A percentile compares a stretch with the other conserved stretches of the same genome.
phyloP scores from a whole-genome alignment of 2,329 filamentous ascomycete species.

The Trichoderma oligosporum region DNA sequence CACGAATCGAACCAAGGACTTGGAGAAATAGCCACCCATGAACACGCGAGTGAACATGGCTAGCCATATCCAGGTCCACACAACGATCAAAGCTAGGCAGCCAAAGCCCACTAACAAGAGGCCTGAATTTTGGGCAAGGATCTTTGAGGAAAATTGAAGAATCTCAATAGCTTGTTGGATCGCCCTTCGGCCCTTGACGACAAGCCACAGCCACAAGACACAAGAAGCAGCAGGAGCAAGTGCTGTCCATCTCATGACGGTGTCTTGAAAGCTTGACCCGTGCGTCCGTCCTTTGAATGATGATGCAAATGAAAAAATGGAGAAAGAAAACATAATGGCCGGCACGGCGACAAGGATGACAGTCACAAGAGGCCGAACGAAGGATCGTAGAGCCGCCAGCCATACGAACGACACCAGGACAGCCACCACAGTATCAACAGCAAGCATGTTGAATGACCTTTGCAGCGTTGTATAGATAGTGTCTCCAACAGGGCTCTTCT shows the following conservation, averaged over 20 bases:
- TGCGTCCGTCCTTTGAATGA: conserved; percentile 77
- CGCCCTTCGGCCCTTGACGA: conserved; percentile 74
- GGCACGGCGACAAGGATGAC: conserved; percentile 81
- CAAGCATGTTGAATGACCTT: conserved; percentile 82
- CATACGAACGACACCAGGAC: conserved; percentile 84
- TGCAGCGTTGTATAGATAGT: conserved; percentile 89
- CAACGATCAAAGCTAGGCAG: conserved; percentile 69
- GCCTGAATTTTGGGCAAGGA: conserved; percentile 78
- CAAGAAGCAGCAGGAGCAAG: conserved; percentile 71
- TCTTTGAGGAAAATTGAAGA: conserved; percentile 85
- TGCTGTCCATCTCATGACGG: conserved; percentile 81
- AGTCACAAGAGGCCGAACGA: conserved; percentile 78
- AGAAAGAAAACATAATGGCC: conserved; percentile 81
- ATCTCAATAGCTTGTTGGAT: conserved; percentile 82
- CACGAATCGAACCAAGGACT: conserved; percentile 61
- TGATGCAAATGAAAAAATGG: conserved; percentile 83
- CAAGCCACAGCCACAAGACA: conserved; percentile 76
- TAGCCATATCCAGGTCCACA: conserved; percentile 95
- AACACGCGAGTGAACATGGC: conserved; percentile 96
- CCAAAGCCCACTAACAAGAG: conserved; percentile 79
- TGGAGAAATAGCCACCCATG: conserved; percentile 79
- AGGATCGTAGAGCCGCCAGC: conserved; percentile 83
- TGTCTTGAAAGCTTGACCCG: conserved; percentile 79
- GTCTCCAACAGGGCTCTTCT: conserved; percentile 74
- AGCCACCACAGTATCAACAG: conserved; percentile 87